Evolutionary conservation across 1,284 basidiomycete species (phyloP), one percentile per base, ranked within the genome.

Genomic region (Austroboletus niveus): DNA sequence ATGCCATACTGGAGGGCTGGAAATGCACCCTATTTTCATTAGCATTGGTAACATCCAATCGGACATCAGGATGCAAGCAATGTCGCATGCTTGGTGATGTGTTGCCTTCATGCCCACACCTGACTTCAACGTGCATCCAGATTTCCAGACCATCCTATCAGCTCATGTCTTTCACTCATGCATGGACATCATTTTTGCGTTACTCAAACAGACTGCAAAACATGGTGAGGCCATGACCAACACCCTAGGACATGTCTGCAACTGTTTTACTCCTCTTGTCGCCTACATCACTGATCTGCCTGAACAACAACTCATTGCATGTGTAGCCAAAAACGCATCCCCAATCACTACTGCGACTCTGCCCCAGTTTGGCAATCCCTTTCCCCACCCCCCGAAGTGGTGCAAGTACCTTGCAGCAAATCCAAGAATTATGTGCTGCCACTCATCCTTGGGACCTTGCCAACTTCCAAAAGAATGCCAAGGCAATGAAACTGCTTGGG

Each of bases 21-120:
- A 53, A 22, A 59, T 59, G 49, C 52, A 59, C 2, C 57, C 35
- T 0, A 8, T 51, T 1, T 60, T 59, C 27, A 14, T 59, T 0
- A 49, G 49, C 0, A 52, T 48, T 1, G 46, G 43, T 0, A 59
- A 59, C 10, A 59, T 59, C n/a, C 29, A 49, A 1, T 48, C 41
- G 0, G 29, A 53, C 8, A 24, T 57, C 2, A 22, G 32, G 1
- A 60, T 60, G 56, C 48, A 55, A 5, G 49, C 53, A 0, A 47
- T 48, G 0, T 17, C 22, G 0, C 45, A 60, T 15, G 47, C 56
- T 1, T 60, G 53, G 56, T 6, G 3, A 2, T 56, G 50, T 24
- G 17, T 56, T 0, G 47, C 24, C 0, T 60, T 43, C 14, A 45
- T 60, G 9, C 58, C 55, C 0, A 53, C 45, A 1, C 46, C 34